Evolutionary conservation across 1,284 basidiomycete genomes (phyloP), one percentile per base, ranked within the genome.

Genomic region (Volvariella volvacea): DNA sequence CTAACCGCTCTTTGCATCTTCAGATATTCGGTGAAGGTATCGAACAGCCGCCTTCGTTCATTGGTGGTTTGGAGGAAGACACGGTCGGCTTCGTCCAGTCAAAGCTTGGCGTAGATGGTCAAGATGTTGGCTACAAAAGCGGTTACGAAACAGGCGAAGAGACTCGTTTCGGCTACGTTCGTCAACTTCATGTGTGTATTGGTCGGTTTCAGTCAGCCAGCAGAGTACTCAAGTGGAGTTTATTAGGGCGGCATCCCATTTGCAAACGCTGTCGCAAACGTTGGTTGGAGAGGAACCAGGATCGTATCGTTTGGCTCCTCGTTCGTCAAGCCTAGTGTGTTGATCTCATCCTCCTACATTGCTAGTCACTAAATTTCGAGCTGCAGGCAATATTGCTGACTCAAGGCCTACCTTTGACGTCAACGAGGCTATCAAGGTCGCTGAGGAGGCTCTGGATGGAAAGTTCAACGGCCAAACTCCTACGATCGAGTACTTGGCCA

Each of bases 261-360:
- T 22, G 28, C 12, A 32, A n/a, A n/a, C n/a, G n/a, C n/a, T n/a
- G n/a, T n/a, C n/a, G n/a, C n/a, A n/a, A n/a, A n/a, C n/a, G n/a
- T 49, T 20, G 25, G 15, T 25, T 45, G 47, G 16, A 46, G 48
- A 22, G 53, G 56, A 15, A 55, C 60, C 47, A 60, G 53, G 43
- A 58, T 65, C 39, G 61, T 67, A 17, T 59, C 71, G 8, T 68
- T 70, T 49, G 68, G 71, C 28, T 60, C 62, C 17, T 72, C 67
- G 14, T 71, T 74, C 55, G 64, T 74, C n/a, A 62, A 66, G 46
- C 50, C 66, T 1, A 47, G 67, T 68, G 49, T 7, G 61, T 54
- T n/a, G 9, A 31, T 31, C 9, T 9, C 30, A n/a, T 31, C n/a
- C n/a, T 31, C n/a, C n/a, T 31, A n/a, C 9, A 9, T 31, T 31